These are phyloP conservation scores for Leccinum obscurum DNA, from an alignment of 768 basidiomycete genomes.

Conservation along the genomic window DNA sequence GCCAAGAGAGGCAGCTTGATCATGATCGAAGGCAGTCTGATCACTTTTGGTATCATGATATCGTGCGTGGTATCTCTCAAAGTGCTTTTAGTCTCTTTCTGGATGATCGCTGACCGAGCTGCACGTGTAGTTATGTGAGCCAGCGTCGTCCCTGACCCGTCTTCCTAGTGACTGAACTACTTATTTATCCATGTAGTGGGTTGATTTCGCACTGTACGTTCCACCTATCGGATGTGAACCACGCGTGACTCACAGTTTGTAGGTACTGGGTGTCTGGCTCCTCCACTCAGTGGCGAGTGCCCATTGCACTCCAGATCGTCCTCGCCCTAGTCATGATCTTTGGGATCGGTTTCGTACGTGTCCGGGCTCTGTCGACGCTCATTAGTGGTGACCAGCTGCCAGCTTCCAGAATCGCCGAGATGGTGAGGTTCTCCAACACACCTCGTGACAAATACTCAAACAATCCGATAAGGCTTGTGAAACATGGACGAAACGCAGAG, in stretches of 20 bases:
- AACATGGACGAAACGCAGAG: conserved; percentile 53
- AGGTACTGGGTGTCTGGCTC: conserved; percentile 53
- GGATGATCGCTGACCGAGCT: background rate
- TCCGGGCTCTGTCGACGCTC: background rate
- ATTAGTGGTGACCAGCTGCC: background rate
- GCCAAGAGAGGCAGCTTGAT: conserved; percentile 60
- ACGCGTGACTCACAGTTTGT: background rate
- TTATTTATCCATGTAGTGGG: conserved; percentile 42
- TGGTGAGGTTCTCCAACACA: conserved; percentile 36
- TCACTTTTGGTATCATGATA: conserved; percentile 63
- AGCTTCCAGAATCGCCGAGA: conserved; percentile 62
- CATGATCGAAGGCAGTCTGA: conserved; percentile 64
- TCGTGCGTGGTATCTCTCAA: conserved; percentile 41
- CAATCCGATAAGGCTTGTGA: conserved; percentile 46
- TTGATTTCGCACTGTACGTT: conserved; percentile 60
- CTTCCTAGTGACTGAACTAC: conserved; percentile 3
- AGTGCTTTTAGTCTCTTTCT: background rate
- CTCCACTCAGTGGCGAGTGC: conserved; percentile 62
- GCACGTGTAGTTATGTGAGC: conserved; percentile 24
- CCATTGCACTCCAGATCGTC: conserved; percentile 59
- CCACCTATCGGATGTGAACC: background rate
- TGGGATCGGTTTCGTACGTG: conserved; percentile 46
- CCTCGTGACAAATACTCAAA: background rate
- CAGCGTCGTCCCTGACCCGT: background rate
- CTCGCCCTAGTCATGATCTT: conserved; percentile 55